Evolutionary conservation across 768 basidiomycete genomes (phyloP).

Genomic region (Ramaria sp.): DNA sequence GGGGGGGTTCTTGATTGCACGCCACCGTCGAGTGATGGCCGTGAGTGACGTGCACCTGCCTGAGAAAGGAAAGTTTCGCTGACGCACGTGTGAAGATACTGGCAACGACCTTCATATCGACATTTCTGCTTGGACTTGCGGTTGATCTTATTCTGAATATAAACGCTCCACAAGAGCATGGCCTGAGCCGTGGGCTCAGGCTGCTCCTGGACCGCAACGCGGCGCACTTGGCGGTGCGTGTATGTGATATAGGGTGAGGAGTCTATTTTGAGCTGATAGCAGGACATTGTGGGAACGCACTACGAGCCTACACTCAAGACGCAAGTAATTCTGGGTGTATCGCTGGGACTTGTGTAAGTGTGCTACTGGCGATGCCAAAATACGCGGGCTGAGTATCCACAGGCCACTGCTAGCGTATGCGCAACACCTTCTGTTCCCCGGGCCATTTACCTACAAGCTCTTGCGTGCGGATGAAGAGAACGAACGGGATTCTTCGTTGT

Average conservation of each 20-base stretch:
- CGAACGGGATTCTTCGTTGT: neutral
- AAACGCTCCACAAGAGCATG: constrained; percentile 31
- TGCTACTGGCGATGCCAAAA: neutral
- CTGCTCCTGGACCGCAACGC: constrained; percentile 53
- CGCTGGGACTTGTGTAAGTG: constrained; percentile 48
- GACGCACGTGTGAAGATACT: constrained; percentile 22
- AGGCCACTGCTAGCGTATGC: constrained; percentile 44
- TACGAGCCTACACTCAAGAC: constrained; percentile 43
- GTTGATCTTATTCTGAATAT: constrained; percentile 42
- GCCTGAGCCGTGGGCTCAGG: constrained; percentile 54
- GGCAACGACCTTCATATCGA: constrained; percentile 46
- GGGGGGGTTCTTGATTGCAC: constrained; percentile 32
- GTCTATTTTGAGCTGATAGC: neutral
- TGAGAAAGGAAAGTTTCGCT: constrained; percentile 17
- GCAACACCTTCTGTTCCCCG: constrained; percentile 43
- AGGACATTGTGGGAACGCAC: constrained; percentile 38
- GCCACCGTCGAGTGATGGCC: constrained; percentile 37
- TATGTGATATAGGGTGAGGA: neutral
- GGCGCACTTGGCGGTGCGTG: constrained; percentile 42
- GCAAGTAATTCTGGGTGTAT: constrained; percentile 40
- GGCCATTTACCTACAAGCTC: constrained; percentile 28
- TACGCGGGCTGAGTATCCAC: neutral
- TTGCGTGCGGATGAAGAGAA: neutral
- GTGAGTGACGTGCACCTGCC: constrained; percentile 27
- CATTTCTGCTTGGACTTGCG: constrained; percentile 47